Conservation (phyloP, 106 monocot genomes). For the Acorus calamus region DNA sequence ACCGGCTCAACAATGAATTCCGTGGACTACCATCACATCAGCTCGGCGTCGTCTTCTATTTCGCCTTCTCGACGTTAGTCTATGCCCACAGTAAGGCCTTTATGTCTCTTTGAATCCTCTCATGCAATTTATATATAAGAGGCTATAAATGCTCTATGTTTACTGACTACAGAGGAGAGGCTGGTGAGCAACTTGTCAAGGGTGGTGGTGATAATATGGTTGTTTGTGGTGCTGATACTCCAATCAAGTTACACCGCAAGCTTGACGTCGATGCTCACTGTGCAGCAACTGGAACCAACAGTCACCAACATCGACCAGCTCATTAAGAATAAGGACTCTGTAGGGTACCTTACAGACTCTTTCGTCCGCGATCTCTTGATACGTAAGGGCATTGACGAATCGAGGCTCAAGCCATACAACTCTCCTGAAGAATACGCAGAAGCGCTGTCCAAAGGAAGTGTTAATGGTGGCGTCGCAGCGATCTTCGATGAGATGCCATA, state of each 20-base stretch:
- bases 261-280: conserved; percentile 20
- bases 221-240: conserved; percentile 24
- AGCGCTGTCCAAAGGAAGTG: conserved; percentile 41
- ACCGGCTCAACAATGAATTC: conserved; percentile 38
- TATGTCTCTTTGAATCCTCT: no score
- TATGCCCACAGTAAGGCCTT: conserved; percentile 38
- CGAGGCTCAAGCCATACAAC: conserved; percentile 24
- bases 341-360: no score
- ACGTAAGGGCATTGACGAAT: conserved; percentile 21
- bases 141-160: background rate
- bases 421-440: conserved; percentile 43
- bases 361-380: conserved; percentile 46
- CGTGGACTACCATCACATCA: conserved; percentile 29
- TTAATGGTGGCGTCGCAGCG: conserved; percentile 40
- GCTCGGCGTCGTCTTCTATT: conserved; percentile 45
- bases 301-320: no score
- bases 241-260: conserved; percentile 31
- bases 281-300: no score
- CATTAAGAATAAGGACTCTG: conserved; percentile 20
- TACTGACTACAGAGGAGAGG: conserved; percentile 7
- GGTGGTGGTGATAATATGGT: conserved; percentile 14
- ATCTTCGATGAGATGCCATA: conserved; percentile 79
- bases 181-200: conserved; percentile 11
- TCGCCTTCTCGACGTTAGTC: conserved; percentile 60
- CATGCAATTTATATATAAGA: no score